Base-by-base conservation (phyloP, 306 rosid species). In the Albizia julibrissin region DNA sequence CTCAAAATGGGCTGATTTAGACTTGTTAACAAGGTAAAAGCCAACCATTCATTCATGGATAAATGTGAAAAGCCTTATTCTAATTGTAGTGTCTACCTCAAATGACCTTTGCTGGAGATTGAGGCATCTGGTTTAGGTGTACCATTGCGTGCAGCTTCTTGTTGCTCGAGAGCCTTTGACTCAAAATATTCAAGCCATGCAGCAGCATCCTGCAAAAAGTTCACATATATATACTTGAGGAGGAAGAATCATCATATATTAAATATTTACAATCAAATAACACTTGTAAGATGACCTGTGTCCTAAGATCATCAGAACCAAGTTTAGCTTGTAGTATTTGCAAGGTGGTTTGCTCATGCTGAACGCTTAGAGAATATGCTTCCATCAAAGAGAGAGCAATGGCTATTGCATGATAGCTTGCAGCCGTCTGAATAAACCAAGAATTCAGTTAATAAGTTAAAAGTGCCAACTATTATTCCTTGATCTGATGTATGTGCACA, bases 161-260 rank as follows among this genome's bases (percentile, higher is more conserved):
- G 99, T 87, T 95, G 99, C 90, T 95, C 99, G 59, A 95, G 77
- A 88, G 99, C 97, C 91, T 95, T 95, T 46, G 99, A 95, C 89
- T 95, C 99, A 6, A 95, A 95, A 90, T 95, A 95, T 88, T 95
- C 99, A 6, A 95, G 97, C 99, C 99, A 95, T 69, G 99, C 99
- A 82, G 98, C 96, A 56, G 99, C 98, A 86, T 95, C 99, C 99
- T 95, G 83, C 74, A 83, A 80, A 72, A 65, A 34, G 64, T 87
- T 80, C 80, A 81, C n/a, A 56, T 27, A 34, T 59, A 64, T 73
- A 15, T 74, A 44, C 40, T 11, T 37, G 43, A 67, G 81, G 68
- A 86, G 82, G 56, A 56, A 76, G 74, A 40, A 76, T 50, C 9
- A 26, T 54, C 22, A 49, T 27, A 71, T 70, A 39, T 75, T 61